Evolutionary conservation across 345 rosid genomes (phyloP).

Genomic region (Syzygium aromaticum): DNA sequence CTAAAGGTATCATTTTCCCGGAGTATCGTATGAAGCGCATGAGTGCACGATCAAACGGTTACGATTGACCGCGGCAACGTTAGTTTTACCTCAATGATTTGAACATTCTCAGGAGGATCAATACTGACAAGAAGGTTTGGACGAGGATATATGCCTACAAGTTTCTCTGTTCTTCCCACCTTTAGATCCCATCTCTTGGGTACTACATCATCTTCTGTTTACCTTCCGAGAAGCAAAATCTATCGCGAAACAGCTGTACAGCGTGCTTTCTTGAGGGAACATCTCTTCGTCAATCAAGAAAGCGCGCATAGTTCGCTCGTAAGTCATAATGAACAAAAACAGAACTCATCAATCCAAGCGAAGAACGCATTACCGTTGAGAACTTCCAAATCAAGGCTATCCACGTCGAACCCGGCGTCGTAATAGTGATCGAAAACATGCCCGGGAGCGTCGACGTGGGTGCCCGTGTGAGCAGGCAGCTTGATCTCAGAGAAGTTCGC

Average conservation of each 20-base stretch:
- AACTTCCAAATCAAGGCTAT: constrained; percentile 8
- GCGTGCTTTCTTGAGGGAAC: background rate
- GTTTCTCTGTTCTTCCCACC: background rate
- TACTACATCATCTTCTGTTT: background rate
- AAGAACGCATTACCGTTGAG: constrained; percentile 2
- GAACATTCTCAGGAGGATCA: background rate
- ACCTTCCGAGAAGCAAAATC: background rate
- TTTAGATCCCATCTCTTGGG: background rate
- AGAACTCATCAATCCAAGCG: background rate
- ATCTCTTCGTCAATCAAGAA: background rate
- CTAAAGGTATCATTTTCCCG: background rate
- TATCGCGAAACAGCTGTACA: background rate
- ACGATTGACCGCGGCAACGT: background rate
- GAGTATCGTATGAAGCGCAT: background rate
- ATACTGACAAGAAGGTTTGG: accelerated
- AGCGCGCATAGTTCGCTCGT: accelerated
- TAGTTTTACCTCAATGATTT: background rate
- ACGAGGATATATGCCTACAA: background rate
- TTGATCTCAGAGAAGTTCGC: constrained; percentile 9
- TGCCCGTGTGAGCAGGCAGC: constrained; percentile 8
- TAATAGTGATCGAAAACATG: constrained; percentile 5
- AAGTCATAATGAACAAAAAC: background rate
- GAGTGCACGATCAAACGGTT: background rate
- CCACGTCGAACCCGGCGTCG: constrained; percentile 13
- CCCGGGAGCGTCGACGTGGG: constrained; percentile 10